phyloP scores from a whole-genome alignment of 176 grass and related monocot species.

The Elymus sibiricus region DNA sequence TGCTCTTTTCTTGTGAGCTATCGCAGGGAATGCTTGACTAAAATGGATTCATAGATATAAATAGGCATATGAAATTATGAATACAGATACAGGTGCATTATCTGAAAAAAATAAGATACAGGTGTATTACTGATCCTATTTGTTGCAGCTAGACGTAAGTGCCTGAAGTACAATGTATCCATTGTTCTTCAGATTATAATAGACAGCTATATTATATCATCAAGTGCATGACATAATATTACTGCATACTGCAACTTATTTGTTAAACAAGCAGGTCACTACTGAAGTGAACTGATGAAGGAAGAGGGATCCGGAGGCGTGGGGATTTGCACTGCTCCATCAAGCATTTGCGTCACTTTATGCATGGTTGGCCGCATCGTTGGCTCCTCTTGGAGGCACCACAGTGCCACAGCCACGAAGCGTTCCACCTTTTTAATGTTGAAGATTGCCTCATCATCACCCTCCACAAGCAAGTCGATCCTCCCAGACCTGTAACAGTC shows the following conservation, averaged over 20 bases:
- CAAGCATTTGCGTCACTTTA: constrained; percentile 41
- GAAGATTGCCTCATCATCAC: constrained; percentile 20
- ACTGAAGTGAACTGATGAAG: neutral
- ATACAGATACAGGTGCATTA: neutral
- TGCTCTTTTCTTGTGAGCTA: neutral
- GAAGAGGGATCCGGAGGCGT: constrained; percentile 29
- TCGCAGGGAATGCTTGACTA: neutral
- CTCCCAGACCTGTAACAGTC: constrained; percentile 39
- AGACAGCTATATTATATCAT: no score
- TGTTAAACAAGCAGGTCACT: neutral
- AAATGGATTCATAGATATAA: neutral
- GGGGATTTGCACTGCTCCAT: constrained; percentile 23
- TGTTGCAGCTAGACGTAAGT: neutral
- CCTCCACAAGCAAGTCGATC: constrained; percentile 24
- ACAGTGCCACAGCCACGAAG: constrained; percentile 42
- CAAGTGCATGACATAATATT: no score
- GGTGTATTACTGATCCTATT: neutral
- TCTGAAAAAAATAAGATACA: neutral
- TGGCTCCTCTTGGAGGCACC: constrained; percentile 67
- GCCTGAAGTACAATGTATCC: neutral
- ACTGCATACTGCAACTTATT: neutral
- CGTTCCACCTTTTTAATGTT: constrained; percentile 21
- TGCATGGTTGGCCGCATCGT: constrained; percentile 38
- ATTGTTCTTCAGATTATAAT: neutral
- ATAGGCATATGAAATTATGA: neutral